These are phyloP conservation scores for Eutypella sp. DNA, from an alignment of 2,329 filamentous ascomycete genomes.

Conservation along the genomic window DNA sequence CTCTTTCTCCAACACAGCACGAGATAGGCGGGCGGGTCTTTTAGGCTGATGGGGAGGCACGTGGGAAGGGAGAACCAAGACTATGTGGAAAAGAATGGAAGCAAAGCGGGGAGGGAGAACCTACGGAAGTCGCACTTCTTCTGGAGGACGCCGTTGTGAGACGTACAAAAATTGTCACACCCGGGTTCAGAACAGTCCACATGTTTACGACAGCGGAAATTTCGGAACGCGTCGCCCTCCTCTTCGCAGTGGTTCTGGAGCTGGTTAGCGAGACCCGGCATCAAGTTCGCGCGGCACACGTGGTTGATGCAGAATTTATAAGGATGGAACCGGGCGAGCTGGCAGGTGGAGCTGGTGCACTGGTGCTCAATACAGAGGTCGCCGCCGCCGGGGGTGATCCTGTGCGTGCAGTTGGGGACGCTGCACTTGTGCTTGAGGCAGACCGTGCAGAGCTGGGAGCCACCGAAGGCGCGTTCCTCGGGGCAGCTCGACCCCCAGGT, in stretches of 20 bases:
- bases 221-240: constrained; percentile 10
- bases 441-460: constrained; percentile 11
- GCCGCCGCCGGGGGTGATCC: no score
- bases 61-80: not conserved
- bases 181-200: constrained; percentile 7
- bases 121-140: constrained; percentile 16
- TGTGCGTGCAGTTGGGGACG: no score
- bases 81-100: not conserved
- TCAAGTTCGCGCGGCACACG: constrained; percentile 1
- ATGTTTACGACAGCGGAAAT: constrained; percentile 15
- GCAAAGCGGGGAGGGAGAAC: constrained; percentile 1
- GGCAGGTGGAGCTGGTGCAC: no score
- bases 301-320: constrained; percentile 15
- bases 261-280: not conserved
- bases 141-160: constrained; percentile 4
- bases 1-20: no score
- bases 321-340: constrained; percentile 9
- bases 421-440: constrained; percentile 17
- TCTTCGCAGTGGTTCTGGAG: constrained; percentile 8
- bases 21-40: no score
- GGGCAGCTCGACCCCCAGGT: constrained; percentile 8
- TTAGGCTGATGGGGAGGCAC: not conserved
- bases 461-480: constrained; percentile 7
- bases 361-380: no score
- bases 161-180: constrained; percentile 8